phyloP scores from a whole-genome alignment of 1,284 basidiomycete species.

The Exobasidium cylindrosporum region DNA sequence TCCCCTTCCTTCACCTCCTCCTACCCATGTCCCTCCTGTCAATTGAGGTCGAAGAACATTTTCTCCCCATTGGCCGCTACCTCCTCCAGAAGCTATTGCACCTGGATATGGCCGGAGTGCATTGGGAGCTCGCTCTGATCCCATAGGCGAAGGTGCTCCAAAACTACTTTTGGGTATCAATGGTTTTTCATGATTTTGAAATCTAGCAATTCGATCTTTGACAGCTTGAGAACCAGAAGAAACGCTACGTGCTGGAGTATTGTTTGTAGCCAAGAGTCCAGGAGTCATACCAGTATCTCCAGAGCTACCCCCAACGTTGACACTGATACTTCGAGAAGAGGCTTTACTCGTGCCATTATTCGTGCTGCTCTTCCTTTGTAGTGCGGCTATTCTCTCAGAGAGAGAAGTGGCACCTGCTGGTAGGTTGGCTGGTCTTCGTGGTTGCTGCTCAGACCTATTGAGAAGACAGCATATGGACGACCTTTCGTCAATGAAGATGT shows the following conservation, averaged over 20 bases:
- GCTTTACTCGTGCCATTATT: not conserved
- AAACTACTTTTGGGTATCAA: conserved; percentile 45
- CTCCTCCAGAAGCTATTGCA: conserved; percentile 22
- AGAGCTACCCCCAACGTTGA: conserved; percentile 1
- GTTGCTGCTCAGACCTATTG: not conserved
- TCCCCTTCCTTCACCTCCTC: conserved; percentile 26
- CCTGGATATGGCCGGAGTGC: conserved; percentile 33
- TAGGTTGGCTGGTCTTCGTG: conserved; percentile 17
- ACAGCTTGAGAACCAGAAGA: conserved; percentile 21
- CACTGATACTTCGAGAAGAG: not conserved
- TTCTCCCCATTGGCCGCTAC: conserved; percentile 40
- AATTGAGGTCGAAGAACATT: conserved; percentile 43
- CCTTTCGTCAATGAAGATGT: too few relatives aligned
- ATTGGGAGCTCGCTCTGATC: conserved; percentile 27
- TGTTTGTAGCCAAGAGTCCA: not conserved
- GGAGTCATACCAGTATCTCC: not conserved
- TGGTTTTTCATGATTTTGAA: conserved; percentile 35
- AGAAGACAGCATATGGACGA: too few relatives aligned
- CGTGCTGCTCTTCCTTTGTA: conserved; percentile 30
- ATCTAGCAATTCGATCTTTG: conserved; percentile 42
- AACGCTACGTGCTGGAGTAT: not conserved
- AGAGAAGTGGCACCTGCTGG: conserved; percentile 35
- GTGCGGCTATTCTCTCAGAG: conserved; percentile 45
- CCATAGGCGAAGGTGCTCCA: conserved; percentile 38
- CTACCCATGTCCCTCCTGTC: conserved; percentile 46